phyloP scores from a whole-genome alignment of 164 flowering plant genomes.

The Nelumbo lutea region DNA sequence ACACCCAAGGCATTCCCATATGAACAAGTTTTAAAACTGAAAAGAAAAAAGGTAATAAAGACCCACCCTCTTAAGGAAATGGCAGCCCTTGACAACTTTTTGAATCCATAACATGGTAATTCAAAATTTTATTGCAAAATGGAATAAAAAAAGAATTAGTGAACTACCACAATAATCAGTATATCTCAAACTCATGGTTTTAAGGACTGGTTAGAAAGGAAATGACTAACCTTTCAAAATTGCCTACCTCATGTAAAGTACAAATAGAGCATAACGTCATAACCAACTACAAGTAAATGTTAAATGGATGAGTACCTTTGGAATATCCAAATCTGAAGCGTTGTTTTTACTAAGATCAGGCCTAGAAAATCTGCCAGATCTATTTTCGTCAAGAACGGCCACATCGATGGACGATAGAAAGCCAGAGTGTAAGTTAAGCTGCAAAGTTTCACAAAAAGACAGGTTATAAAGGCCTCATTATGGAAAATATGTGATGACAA shows the following conservation, averaged over 20 bases:
- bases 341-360: conserved; percentile 9
- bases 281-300: not conserved
- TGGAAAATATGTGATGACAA: too few species aligned
- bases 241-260: not conserved
- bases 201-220: not conserved
- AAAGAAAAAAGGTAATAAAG: not conserved
- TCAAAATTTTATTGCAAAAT: not conserved
- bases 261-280: not conserved
- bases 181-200: not conserved
- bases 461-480: not conserved
- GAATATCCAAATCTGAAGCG: conserved; percentile 28
- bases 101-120: too few species aligned
- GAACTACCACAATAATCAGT: not conserved
- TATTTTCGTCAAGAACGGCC: conserved; percentile 20
- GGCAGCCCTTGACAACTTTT: not conserved
- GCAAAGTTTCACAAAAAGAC: conserved; percentile 20
- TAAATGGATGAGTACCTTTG: conserved; percentile 41
- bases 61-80: not conserved
- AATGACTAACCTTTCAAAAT: not conserved
- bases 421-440: conserved; percentile 66
- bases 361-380: conserved; percentile 10
- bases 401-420: conserved; percentile 46
- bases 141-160: not conserved
- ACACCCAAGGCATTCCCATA: too few species aligned
- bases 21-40: too few species aligned